A percentile compares a stretch with the other conserved stretches of the same genome.
Conservation (phyloP, 139 green algal genomes). For the Marvania coccoides region DNA sequence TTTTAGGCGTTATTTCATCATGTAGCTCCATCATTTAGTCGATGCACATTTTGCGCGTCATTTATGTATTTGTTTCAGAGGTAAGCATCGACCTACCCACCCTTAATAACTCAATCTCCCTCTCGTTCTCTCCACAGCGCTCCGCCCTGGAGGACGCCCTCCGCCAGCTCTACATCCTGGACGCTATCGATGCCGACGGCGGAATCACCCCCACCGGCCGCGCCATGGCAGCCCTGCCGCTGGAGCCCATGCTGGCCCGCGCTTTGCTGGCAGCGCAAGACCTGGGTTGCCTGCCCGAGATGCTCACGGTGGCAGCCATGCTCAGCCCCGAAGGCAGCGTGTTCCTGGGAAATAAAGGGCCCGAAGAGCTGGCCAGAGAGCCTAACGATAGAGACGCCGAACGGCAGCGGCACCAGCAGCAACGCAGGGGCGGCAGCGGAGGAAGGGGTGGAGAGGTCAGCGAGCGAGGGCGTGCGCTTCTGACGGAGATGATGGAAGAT, state of each 20-base stretch:
- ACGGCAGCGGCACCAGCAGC: slow-evolving; percentile 5
- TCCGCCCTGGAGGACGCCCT: slow-evolving; percentile 67
- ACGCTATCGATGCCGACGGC: slow-evolving; percentile 78
- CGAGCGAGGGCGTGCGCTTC: slow-evolving; percentile 3
- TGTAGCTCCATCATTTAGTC: too few species aligned
- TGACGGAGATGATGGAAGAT: slow-evolving; percentile 44
- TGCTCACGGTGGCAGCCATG: slow-evolving; percentile 74
- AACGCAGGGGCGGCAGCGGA: not conserved
- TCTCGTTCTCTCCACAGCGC: not conserved
- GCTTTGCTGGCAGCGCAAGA: slow-evolving; percentile 71
- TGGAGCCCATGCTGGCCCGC: slow-evolving; percentile 74
- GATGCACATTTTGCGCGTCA: not conserved
- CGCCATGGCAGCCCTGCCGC: slow-evolving; percentile 61
- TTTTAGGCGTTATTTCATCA: too few species aligned
- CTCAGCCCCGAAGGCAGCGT: slow-evolving; percentile 69
- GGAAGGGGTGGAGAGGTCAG: not conserved
- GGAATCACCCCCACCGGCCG: slow-evolving; percentile 47
- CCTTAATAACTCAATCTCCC: too few species aligned
- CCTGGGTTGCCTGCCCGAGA: slow-evolving; percentile 61
- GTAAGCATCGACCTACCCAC: not conserved
- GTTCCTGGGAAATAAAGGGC: slow-evolving; percentile 49
- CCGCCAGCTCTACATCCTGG: slow-evolving; percentile 82
- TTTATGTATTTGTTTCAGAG: not conserved
- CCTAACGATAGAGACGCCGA: not conserved
- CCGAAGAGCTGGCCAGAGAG: slow-evolving; percentile 24